These are phyloP conservation scores for Dioscorea alata DNA, from an alignment of 106 monocot genomes.

Conservation along the genomic window DNA sequence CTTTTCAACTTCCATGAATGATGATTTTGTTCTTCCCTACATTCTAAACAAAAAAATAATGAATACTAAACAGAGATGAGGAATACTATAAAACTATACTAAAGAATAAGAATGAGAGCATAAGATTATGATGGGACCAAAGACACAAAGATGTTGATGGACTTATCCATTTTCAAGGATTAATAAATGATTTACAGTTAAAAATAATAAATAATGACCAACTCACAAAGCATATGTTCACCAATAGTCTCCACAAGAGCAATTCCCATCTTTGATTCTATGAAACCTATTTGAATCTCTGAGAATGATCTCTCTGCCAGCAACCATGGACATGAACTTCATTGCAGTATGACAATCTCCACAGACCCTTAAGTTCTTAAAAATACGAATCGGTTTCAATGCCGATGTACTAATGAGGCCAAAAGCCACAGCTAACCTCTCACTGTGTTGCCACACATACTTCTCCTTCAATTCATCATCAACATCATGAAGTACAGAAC, in stretches of 20 bases:
- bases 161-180: too few species aligned
- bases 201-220: too few species aligned
- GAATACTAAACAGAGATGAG: too few species aligned
- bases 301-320: slow-evolving; percentile 34
- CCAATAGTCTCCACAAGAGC: slow-evolving; percentile 73
- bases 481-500: slow-evolving; percentile 65
- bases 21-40: too few species aligned
- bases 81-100: too few species aligned
- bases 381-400: slow-evolving; percentile 51
- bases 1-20: too few species aligned
- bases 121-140: too few species aligned
- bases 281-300: slow-evolving; percentile 64
- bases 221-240: slow-evolving; percentile 3
- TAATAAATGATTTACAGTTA: too few species aligned
- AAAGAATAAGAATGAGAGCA: too few species aligned
- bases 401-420: slow-evolving; percentile 55
- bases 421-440: slow-evolving; percentile 78
- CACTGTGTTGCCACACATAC: slow-evolving; percentile 69
- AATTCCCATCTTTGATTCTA: slow-evolving; percentile 36
- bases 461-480: slow-evolving; percentile 58
- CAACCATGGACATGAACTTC: slow-evolving; percentile 39
- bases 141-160: too few species aligned
- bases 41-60: too few species aligned
- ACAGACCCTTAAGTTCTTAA: slow-evolving; percentile 72
- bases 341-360: slow-evolving; percentile 70